Evolutionary conservation across 2,329 filamentous ascomycete genomes (phyloP).

Genomic region (Teratosphaeria viscida): DNA sequence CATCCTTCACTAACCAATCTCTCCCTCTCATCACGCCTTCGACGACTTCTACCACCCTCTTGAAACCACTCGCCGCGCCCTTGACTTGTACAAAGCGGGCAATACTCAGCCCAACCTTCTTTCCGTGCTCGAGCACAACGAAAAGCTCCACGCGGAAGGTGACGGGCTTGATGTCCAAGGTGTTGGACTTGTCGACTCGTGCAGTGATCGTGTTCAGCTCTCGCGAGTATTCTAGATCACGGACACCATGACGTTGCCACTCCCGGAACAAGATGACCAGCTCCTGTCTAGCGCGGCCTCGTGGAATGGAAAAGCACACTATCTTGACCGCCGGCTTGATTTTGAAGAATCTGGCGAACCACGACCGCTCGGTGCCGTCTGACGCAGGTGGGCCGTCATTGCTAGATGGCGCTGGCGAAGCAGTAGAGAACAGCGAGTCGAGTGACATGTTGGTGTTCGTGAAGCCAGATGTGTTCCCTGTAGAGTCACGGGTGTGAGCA

Average conservation of each 20-base stretch:
- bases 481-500: conserved; percentile 4
- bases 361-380: conserved; percentile 50
- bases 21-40: conserved; percentile 56
- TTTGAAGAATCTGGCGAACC: conserved; percentile 80
- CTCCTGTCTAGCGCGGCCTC: conserved; percentile 65
- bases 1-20: conserved; percentile 55
- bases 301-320: conserved; percentile 64
- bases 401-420: conserved; percentile 32
- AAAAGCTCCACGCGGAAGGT: conserved; percentile 79
- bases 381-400: conserved; percentile 35
- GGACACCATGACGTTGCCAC: conserved; percentile 68
- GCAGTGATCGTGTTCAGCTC: conserved; percentile 69
- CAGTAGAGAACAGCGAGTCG: conserved; percentile 22
- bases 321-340: conserved; percentile 72
- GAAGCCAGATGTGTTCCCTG: conserved; percentile 12
- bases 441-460: conserved; percentile 10
- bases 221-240: conserved; percentile 69
- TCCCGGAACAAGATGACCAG: conserved; percentile 63
- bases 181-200: conserved; percentile 64
- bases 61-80: conserved; percentile 84
- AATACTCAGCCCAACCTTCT: conserved; percentile 64
- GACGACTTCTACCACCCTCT: conserved; percentile 69
- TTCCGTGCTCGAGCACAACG: conserved; percentile 77
- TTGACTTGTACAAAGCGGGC: conserved; percentile 80
- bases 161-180: conserved; percentile 76